Evolutionary conservation across 441 rosid genomes (phyloP), one percentile per base, ranked within the genome.

Genomic region (Mallotus repandus): DNA sequence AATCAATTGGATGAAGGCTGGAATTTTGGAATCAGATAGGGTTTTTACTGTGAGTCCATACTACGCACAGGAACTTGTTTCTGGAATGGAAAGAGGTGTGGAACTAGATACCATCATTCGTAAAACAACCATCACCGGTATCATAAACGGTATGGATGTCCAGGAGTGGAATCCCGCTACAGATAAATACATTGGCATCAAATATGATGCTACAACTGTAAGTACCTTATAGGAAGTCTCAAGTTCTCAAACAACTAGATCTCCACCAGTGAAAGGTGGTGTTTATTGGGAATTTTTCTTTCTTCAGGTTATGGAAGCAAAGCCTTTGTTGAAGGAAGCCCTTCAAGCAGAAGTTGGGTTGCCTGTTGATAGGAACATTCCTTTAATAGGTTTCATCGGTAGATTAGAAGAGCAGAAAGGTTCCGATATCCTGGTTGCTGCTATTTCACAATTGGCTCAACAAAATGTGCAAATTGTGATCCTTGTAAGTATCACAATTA

Each of bases 1-100:
- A 78, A 91, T 92, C 77, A 94, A 94, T 72, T 94, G 99, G 99
- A 85, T 92, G 98, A 92, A 94, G 75, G 97, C 94, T 78, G 99
- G 82, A 53, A 81, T 92, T 62, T 70, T 91, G 21, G 98, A 94
- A 91, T 78, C 97, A 2, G 75, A 89, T 77, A 81, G 88, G 80
- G 89, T 88, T 62, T 25, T 92, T 73, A 92, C 98, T 38, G 99
- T 94, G 69, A 94, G 97, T 81, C 97, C 98, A 10, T 70, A 84
- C 83, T 92, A 92, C 25, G 97, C 98, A 14, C 75, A 84, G 80
- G 99, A 94, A 82, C 88, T 94, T 69, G 43, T 92, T 71, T 90
- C 97, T 73, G 96, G 94, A 9, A 53, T 48, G 10, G 90, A 84
- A 0, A 89, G 82, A 84, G 98, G 99, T 53, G 97, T 92, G 60